Evolutionary conservation across 108 stramenopile species (phyloP).

Genomic region (Pseudonitzschia multiseries): DNA sequence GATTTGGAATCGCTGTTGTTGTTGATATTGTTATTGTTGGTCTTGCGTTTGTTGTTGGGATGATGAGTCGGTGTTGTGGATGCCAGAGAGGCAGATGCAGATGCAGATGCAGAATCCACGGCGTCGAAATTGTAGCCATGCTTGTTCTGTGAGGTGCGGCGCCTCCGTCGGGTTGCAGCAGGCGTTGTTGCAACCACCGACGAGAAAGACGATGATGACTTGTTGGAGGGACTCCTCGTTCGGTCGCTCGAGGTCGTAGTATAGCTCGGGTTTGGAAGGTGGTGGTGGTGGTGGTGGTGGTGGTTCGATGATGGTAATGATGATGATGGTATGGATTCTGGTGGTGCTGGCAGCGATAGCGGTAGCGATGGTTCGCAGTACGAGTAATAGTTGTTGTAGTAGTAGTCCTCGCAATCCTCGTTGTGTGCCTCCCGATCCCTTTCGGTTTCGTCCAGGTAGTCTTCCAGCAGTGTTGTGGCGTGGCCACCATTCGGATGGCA

Average conservation of each 20-base stretch:
- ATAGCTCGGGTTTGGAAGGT: background rate
- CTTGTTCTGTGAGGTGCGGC: background rate
- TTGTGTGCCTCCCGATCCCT: background rate
- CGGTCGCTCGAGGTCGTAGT: background rate
- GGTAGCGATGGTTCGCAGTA: background rate
- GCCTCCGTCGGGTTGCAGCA: background rate
- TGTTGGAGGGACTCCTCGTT: too few species aligned
- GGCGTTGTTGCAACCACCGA: background rate
- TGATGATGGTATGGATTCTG: too few species aligned
- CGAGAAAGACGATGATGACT: too few species aligned
- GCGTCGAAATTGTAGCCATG: background rate
- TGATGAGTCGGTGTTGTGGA: background rate
- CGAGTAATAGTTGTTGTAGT: background rate
- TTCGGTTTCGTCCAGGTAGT: slow-evolving; percentile 48
- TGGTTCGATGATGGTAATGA: too few species aligned
- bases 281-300: too few species aligned
- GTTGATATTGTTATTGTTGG: background rate
- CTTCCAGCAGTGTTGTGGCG: slow-evolving; percentile 23
- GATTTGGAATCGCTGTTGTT: background rate
- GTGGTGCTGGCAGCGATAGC: background rate
- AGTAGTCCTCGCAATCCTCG: background rate
- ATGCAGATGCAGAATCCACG: too few species aligned
- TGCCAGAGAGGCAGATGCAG: too few species aligned
- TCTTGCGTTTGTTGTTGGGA: background rate
- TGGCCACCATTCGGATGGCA: slow-evolving; percentile 52